Evolutionary conservation across 352 stramenopile species (phyloP), one percentile per base, ranked within the genome.

Genomic region (Globisporangium emineosum): DNA sequence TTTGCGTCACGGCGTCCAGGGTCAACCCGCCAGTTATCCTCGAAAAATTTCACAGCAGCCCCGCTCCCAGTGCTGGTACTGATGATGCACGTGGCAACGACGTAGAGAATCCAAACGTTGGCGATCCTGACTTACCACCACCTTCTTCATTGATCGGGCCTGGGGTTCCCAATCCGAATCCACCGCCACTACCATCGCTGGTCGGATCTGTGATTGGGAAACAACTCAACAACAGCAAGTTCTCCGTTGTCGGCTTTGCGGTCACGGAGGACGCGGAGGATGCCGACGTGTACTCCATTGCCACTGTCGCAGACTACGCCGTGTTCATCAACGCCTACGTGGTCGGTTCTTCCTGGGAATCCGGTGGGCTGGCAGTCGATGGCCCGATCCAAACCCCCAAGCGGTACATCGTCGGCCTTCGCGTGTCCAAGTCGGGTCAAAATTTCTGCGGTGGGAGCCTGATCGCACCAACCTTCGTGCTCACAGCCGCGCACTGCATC

Each of bases 401-500:
- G 43, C 57, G 40, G 7, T 73, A 67, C 33, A 59, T 73, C 21
- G 63, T 67, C 19, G 67, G 67, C 2, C 37, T 73, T 15, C 67
- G 67, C 6, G 62, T 55, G n/a, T 61, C 56, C 10, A 47, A 61
- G 15, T 27, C 37, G 13, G 67, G 70, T 7, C 62, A 76, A 50
- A 76, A 75, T 27, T 81, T 78, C 53, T 84, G 76, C 49, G 76
- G 73, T 19, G 76, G 76, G 12, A 72, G 52, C 10, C 58, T 84
- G 8, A 79, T 84, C 23, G 57, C 73, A 23, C 67, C 71, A 9
- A 61, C 69, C 54, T 79, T 70, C 58, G 69, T 84, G 29, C 66
- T 84, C 47, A 84, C 76, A 23, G 76, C 76, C 1, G 76, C 69
- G 7, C 76, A 84, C 61, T 84, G 76, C 45, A 71, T 79, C 10